Conservation (phyloP, 2,329 filamentous ascomycete species). For the Cyphellophora attinorum region DNA sequence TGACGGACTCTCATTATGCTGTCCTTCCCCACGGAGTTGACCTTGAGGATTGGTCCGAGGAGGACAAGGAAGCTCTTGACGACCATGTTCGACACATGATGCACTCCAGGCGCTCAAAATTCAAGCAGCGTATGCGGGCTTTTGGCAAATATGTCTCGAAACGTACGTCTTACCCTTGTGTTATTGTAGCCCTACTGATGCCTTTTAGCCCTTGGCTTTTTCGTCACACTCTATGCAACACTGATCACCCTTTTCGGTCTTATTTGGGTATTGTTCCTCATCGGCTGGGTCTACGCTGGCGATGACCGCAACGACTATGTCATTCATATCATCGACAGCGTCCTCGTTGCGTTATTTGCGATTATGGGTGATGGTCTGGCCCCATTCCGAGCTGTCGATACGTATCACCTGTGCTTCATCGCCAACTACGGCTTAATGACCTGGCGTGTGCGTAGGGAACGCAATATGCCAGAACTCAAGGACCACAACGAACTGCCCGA, state of each 20-base stretch:
- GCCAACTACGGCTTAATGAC: slow-evolving; percentile 61
- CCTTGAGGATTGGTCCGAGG: slow-evolving; percentile 63
- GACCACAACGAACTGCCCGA: slow-evolving; percentile 62
- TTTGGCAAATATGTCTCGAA: slow-evolving; percentile 70
- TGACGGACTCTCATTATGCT: slow-evolving; percentile 66
- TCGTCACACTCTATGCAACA: slow-evolving; percentile 73
- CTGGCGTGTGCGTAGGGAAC: slow-evolving; percentile 55
- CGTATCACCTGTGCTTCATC: slow-evolving; percentile 80
- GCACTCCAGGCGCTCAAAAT: slow-evolving; percentile 67
- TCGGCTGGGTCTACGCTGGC: slow-evolving; percentile 79
- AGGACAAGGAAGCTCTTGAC: slow-evolving; percentile 68
- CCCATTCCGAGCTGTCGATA: slow-evolving; percentile 70
- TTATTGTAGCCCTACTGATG: neutral
- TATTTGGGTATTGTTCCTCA: slow-evolving; percentile 84
- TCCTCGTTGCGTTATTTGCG: slow-evolving; percentile 61
- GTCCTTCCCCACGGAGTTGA: slow-evolving; percentile 66
- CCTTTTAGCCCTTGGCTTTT: slow-evolving; percentile 58
- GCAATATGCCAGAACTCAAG: slow-evolving; percentile 50
- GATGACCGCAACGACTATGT: slow-evolving; percentile 55
- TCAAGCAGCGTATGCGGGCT: slow-evolving; percentile 69
- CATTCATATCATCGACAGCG: slow-evolving; percentile 61
- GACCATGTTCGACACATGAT: slow-evolving; percentile 83
- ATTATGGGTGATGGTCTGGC: slow-evolving; percentile 62
- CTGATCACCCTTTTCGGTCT: slow-evolving; percentile 77
- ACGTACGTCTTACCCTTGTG: slow-evolving; percentile 38